Conservation (phyloP, 2,329 filamentous ascomycete species). For the Diaporthe sp. region DNA sequence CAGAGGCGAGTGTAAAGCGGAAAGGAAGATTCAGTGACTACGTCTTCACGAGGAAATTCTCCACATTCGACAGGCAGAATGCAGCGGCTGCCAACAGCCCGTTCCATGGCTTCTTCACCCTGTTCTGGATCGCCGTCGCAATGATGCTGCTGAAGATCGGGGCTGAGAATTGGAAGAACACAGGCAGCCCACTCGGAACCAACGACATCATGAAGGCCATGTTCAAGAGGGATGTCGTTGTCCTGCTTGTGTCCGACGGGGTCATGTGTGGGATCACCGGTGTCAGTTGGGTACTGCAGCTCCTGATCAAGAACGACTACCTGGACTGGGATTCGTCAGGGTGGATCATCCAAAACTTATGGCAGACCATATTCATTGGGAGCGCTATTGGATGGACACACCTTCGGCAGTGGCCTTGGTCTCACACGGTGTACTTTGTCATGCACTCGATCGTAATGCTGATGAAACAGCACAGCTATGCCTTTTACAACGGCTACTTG, state of each 20-base stretch:
- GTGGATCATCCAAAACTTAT: conserved; percentile 80
- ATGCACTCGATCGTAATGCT: conserved; percentile 80
- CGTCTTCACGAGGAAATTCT: conserved; percentile 79
- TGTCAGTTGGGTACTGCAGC: conserved; percentile 74
- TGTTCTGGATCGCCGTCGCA: conserved; percentile 80
- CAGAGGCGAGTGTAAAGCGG: conserved; percentile 31
- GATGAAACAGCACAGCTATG: conserved; percentile 87
- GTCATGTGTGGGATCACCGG: conserved; percentile 74
- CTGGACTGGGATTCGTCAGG: conserved; percentile 75
- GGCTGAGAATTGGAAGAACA: conserved; percentile 73
- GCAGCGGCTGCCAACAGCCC: conserved; percentile 71
- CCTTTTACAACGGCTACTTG: conserved; percentile 81
- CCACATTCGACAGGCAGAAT: conserved; percentile 80
- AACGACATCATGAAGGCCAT: conserved; percentile 80
- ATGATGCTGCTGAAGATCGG: conserved; percentile 75
- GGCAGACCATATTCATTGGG: conserved; percentile 74
- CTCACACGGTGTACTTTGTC: conserved; percentile 82
- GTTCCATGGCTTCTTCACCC: conserved; percentile 82
- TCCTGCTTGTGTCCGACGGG: conserved; percentile 72
- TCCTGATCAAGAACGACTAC: conserved; percentile 65
- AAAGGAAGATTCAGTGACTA: conserved; percentile 60
- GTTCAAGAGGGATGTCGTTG: conserved; percentile 63
- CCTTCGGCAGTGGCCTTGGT: conserved; percentile 83
- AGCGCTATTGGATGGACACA: conserved; percentile 73
- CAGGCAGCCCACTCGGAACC: conserved; percentile 75